Conservation (phyloP, 1,284 basidiomycete species). For the Moniliophthora roreri region DNA sequence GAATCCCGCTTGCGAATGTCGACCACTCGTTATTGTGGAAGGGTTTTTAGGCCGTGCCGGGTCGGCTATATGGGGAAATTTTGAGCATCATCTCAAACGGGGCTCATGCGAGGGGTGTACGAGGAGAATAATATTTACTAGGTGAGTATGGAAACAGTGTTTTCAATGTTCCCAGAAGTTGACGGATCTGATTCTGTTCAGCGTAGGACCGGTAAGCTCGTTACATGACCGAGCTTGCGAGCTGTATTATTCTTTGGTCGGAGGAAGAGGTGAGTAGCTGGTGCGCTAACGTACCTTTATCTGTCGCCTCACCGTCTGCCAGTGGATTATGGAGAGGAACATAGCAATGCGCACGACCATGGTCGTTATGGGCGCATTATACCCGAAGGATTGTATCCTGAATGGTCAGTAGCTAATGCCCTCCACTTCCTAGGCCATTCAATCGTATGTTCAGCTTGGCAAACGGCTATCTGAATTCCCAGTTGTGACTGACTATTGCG, state of each 20-base stretch:
- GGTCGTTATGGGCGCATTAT: constrained; percentile 43
- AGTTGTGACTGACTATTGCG: neutral
- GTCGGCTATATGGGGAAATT: constrained; percentile 43
- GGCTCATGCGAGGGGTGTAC: constrained; percentile 16
- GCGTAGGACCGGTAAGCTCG: constrained; percentile 53
- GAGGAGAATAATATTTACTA: constrained; percentile 36
- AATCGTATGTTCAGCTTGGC: constrained; percentile 36
- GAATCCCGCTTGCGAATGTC: neutral
- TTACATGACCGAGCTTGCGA: constrained; percentile 62
- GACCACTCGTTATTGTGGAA: constrained; percentile 52
- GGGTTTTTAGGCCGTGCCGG: constrained; percentile 51
- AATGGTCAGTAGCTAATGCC: constrained; percentile 43
- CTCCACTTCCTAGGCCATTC: constrained; percentile 59
- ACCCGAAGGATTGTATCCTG: constrained; percentile 41
- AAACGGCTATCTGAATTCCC: neutral
- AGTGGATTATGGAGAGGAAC: constrained; percentile 28
- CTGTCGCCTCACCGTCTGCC: neutral
- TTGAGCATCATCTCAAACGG: constrained; percentile 35
- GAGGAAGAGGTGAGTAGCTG: constrained; percentile 42
- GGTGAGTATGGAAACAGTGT: constrained; percentile 25
- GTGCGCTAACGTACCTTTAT: neutral
- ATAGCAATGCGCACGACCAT: constrained; percentile 36
- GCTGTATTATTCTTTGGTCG: constrained; percentile 50
- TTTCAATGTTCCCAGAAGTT: neutral
- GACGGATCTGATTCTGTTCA: constrained; percentile 16